A percentile compares a stretch with the other conserved stretches of the same genome.
These are phyloP conservation scores for Sporothrix curviconia DNA, from an alignment of 2,329 filamentous ascomycete genomes.

Conservation along the genomic window DNA sequence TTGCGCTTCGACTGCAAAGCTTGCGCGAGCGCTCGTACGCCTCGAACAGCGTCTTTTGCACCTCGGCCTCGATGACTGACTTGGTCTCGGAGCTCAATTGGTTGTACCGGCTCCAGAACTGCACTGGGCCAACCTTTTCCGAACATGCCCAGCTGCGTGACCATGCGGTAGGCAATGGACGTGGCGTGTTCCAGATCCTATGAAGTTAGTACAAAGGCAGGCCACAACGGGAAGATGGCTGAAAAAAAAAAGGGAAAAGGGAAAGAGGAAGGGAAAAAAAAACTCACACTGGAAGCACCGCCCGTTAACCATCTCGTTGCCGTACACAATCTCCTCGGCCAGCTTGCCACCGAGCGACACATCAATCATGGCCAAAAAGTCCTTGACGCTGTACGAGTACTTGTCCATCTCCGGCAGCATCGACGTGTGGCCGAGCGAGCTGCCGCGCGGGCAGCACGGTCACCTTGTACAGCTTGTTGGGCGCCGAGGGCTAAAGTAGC, in stretches of 20 bases:
- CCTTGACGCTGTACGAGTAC: constrained; percentile 77
- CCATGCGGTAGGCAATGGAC: constrained; percentile 74
- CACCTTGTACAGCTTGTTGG: constrained; percentile 85
- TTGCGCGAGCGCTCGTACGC: constrained; percentile 66
- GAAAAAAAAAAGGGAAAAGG: neutral
- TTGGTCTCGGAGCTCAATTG: constrained; percentile 80
- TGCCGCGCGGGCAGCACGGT: constrained; percentile 91
- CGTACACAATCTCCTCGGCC: constrained; percentile 80
- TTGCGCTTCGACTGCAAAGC: constrained; percentile 68
- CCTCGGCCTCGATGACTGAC: constrained; percentile 78
- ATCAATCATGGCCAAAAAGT: constrained; percentile 67
- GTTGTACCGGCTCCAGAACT: constrained; percentile 74
- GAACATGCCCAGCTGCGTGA: constrained; percentile 90
- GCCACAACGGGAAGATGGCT: too few species aligned
- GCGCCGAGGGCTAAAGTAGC: constrained; percentile 68
- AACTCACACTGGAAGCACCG: constrained; percentile 69
- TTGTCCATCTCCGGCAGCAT: constrained; percentile 88
- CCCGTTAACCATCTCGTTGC: constrained; percentile 85
- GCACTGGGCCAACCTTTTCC: constrained; percentile 77
- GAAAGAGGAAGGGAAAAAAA: neutral
- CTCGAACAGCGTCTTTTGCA: constrained; percentile 76
- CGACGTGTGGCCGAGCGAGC: constrained; percentile 78
- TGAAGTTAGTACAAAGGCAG: too few species aligned
- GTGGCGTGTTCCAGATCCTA: constrained; percentile 83
- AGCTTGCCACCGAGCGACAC: constrained; percentile 72